Conservation (phyloP, 495 filamentous ascomycete genomes). For the Penicillium salamii region DNA sequence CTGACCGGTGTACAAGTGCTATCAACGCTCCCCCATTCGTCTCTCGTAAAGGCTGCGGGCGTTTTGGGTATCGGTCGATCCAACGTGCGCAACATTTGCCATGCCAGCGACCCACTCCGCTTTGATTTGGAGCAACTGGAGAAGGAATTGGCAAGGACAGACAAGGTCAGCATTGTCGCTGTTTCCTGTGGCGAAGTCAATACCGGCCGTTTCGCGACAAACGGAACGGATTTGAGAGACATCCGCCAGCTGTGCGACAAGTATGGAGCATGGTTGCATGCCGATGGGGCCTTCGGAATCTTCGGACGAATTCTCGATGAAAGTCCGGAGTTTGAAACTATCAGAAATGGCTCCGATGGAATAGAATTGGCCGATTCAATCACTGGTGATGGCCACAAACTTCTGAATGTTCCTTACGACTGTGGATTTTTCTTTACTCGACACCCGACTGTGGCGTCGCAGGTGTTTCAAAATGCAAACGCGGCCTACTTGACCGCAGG, state of each 20-base stretch:
- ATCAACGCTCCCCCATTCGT: constrained; percentile 79
- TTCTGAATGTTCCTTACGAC: constrained; percentile 96
- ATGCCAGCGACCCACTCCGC: constrained; percentile 54
- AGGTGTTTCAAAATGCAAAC: constrained; percentile 80
- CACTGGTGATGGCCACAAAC: constrained; percentile 81
- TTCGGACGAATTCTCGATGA: constrained; percentile 66
- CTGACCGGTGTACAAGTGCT: constrained; percentile 70
- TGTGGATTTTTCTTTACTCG: constrained; percentile 84
- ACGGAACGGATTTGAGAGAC: constrained; percentile 56
- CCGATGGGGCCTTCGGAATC: constrained; percentile 88
- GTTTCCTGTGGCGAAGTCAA: constrained; percentile 89
- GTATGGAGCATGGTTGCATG: constrained; percentile 83
- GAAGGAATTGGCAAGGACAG: constrained; percentile 45
- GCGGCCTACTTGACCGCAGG: constrained; percentile 71
- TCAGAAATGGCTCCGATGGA: constrained; percentile 56
- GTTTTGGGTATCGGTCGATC: constrained; percentile 75
- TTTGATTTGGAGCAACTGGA: constrained; percentile 64
- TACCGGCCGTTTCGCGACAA: constrained; percentile 77
- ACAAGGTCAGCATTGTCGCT: constrained; percentile 68
- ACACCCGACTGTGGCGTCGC: constrained; percentile 49
- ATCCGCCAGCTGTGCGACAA: constrained; percentile 68
- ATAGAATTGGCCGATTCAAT: constrained; percentile 88
- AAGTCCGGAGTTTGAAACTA: constrained; percentile 54
- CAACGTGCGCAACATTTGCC: constrained; percentile 59
- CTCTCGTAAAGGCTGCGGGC: constrained; percentile 76